Evolutionary conservation across 2,329 filamentous ascomycete species (phyloP).

Genomic region (Rhinocladiella similis): DNA sequence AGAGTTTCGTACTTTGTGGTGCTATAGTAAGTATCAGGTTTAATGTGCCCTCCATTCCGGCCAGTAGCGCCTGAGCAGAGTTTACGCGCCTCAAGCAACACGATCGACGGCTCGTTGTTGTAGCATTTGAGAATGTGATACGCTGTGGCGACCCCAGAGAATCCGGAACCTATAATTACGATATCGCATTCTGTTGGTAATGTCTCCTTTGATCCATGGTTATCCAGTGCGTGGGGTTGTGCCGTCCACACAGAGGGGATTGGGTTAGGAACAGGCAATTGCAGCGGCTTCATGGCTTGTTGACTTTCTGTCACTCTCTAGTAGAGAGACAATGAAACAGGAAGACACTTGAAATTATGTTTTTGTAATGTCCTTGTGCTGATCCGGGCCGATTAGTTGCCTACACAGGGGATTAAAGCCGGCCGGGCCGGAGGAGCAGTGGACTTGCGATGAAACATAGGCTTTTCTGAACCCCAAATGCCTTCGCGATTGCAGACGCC

Average conservation of each 20-base stretch:
- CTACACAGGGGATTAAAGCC: too few species aligned
- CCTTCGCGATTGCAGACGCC: too few species aligned
- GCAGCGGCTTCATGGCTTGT: too few species aligned
- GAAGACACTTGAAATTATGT: too few species aligned
- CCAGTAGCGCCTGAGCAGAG: conserved; percentile 38
- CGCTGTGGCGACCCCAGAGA: conserved; percentile 45
- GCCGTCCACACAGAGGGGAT: conserved; percentile 3
- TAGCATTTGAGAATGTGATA: conserved; percentile 40
- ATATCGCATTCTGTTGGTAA: conserved; percentile 45
- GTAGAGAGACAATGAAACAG: too few species aligned
- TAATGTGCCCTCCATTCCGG: conserved; percentile 41
- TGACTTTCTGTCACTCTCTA: too few species aligned
- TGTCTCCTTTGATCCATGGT: neutral
- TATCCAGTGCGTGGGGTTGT: conserved; percentile 2
- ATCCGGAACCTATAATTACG: conserved; percentile 49
- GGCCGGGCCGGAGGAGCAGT: too few species aligned
- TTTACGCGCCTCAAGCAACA: conserved; percentile 40
- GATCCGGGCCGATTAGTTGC: too few species aligned
- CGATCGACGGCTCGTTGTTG: conserved; percentile 32
- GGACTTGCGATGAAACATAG: too few species aligned
- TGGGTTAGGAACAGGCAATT: conserved; percentile 4
- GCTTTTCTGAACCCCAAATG: too few species aligned
- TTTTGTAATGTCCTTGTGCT: too few species aligned
- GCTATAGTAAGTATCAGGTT: conserved; percentile 42
- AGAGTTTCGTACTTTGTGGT: conserved; percentile 34